Base-by-base conservation (phyloP, 306 rosid species). In the Rubus parviflorus region DNA sequence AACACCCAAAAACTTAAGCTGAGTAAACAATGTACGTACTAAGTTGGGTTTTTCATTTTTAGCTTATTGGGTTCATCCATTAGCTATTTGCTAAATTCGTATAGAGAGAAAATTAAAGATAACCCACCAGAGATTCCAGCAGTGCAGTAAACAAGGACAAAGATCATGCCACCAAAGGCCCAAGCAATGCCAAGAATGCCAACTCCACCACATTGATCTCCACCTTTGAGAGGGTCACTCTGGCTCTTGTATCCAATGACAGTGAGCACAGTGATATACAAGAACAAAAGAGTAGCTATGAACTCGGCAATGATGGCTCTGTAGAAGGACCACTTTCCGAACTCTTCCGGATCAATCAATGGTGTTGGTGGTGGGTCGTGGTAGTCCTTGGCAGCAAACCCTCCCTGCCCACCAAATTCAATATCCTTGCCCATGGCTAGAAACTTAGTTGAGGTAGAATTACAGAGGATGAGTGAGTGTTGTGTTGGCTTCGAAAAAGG, bases 231-330 rank as follows among this genome's bases (percentile, higher is more conserved):
- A 3, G 3, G 0, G 19, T 84, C 85, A 8, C 3, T 41, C 61
- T 84, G 90, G 46, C 70, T 70, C 46, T 84, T 79, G 70, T 81
- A 76, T n/a, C 90, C 90, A 56, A 87, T 87, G 42, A 87, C 88
- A 0, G 89, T 86, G 25, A 86, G 72, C 4, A 86, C 81, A 14
- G 92, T 86, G 77, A 93, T 22, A 75, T 91, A 93, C 76, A 93
- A 77, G 86, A 93, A 91, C 85, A 93, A 85, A 61, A 93, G 92
- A 3, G 98, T 91, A 76, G 98, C 98, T 13, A 91, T 79, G 75
- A 93, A 93, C 88, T 93, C 97, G 6, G 98, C 98, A 3, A 93
- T 91, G 62, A 90, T 71, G 30, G 97, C 96, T 35, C 98, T 81
- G 80, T 91, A 87, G 17, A 91, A 93, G 40, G 98, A 94, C 97